Base-by-base conservation (phyloP, 1,284 basidiomycete genomes). In the Cutaneotrichosporon cavernicola region DNA sequence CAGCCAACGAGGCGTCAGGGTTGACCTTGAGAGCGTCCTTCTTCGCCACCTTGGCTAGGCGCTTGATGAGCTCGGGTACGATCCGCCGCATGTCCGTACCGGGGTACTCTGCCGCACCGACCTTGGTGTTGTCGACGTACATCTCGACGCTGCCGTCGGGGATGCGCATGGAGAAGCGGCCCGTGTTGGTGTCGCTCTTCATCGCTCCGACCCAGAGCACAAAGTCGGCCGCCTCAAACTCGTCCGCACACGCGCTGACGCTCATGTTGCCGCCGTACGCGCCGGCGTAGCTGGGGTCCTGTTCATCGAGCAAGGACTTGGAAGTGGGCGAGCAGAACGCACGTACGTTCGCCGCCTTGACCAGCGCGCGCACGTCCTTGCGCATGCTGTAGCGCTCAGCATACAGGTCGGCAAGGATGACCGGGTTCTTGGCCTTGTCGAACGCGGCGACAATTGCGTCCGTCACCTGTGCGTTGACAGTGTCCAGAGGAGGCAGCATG, bases 341-440 rank as follows among this genome's bases (percentile, higher is more conserved):
- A 56, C 76, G 87, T 79, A 90, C 89, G 13, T 86, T 86, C 7
- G 90, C 91, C 53, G 83, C 83, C 64, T 85, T 81, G 58, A 90
- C 81, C 43, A 97, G 84, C 58, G 91, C 87, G 56, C 85, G 82
- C 5, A 90, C 83, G 74, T 90, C 89, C 1, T 85, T 76, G 50
- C 85, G 85, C 55, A 89, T 89, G 63, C 88, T 86, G 72, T 93
- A 93, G 14, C 94, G 86, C 62, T 89, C 85, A 0, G 90, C 86
- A 75, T 94, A 97, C 1, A 92, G 91, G 74, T 98, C 95, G 43
- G 94, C 88, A 14, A 97, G 85, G 61, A 96, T 85, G 63, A 93
- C 83, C 0, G 89, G 87, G 62, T 90, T 85, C 73, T 87, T 83
- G 8, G 89, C 89, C 9, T 84, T 82, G 58, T 87, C 82, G 53